Evolutionary conservation across 306 rosid species (phyloP), one percentile per base, ranked within the genome.

Genomic region (Dryas drummondii): DNA sequence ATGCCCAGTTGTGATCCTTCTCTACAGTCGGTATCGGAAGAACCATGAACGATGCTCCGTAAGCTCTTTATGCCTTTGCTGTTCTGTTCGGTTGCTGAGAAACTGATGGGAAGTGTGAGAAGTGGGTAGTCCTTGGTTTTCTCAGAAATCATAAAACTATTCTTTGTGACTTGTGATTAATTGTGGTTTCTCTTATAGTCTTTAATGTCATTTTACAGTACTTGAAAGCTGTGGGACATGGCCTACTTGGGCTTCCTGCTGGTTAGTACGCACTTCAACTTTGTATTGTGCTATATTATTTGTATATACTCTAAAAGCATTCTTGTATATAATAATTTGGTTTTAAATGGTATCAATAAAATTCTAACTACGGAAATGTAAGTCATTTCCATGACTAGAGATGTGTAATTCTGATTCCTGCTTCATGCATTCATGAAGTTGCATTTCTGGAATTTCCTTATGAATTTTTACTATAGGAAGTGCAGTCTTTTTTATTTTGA

Each of bases 141-240:
- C 51, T 37, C 16, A 16, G 66, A 51, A 71, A 44, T 58, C 70
- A 5, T 26, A 46, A 13, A 19, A 15, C 3, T 19, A 3, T 37
- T 19, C 7, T 53, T 37, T 61, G 49, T 27, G 16, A 7, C 11
- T 46, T 45, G 7, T 42, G 9, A 9, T 9, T 4, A 1, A 16
- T 52, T 54, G 5, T 17, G 1, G 44, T 55, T 58, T 6, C 5
- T 32, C 0, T 16, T 7, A 3, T 10, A 16, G 56, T 46, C 26
- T 59, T 51, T 7, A 9, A 68, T 57, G 7, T 49, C 17, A 17
- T 12, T 12, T 12, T 76, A 71, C 87, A 94, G 97, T 94, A 90
- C 79, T 78, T 86, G 77, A 79, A 85, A 80, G 97, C 96, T 45
- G 87, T 87, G n/a, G 90, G 88, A 55, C 84, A 91, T 76, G 98